Evolutionary conservation across 495 filamentous ascomycete species (phyloP), one percentile per base, ranked within the genome.

Genomic region (Penicillium parvum): DNA sequence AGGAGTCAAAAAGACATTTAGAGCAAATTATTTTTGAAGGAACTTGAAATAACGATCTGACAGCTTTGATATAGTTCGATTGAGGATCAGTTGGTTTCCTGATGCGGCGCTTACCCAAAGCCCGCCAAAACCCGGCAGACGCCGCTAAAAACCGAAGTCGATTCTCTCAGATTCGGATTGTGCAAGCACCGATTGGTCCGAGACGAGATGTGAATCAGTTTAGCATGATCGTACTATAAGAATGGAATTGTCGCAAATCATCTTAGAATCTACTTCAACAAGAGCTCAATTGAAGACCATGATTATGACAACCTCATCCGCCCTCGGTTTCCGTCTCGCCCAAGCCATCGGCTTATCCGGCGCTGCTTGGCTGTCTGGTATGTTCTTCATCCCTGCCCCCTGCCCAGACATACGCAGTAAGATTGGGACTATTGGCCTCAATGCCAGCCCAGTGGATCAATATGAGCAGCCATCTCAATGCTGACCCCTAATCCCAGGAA

Each of bases 281-380:
- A 22, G 18, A 14, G 12, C 23, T 16, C 23, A 17, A 19, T 10
- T 12, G 12, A 15, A n/a, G 38, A 12, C 2, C 32, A 26, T 35
- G 20, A 18, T 12, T 32, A 54, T 37, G 16, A 65, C 61, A 53
- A 45, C 38, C 16, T 29, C 47, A 4, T 51, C 47, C 22, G 47
- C 57, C 7, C 7, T 50, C 7, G 51, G 43, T 28, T 53, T 60
- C 32, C 50, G 55, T 23, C n/a, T 57, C n/a, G 61, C 63, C n/a
- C 63, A 64, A 34, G 56, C 43, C 5, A 34, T 64, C 16, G 63
- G 61, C 32, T 47, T 67, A 10, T 58, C 48, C 1, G 61, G 63
- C 8, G 56, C 63, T 10, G 58, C 54, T 2, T 66, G 60, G 60
- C 47, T 66, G 15, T 45, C 58, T 17, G 63, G 63, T 64, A 52